phyloP scores from a whole-genome alignment of 2,329 filamentous ascomycete genomes.

The Cercospora janseana region DNA sequence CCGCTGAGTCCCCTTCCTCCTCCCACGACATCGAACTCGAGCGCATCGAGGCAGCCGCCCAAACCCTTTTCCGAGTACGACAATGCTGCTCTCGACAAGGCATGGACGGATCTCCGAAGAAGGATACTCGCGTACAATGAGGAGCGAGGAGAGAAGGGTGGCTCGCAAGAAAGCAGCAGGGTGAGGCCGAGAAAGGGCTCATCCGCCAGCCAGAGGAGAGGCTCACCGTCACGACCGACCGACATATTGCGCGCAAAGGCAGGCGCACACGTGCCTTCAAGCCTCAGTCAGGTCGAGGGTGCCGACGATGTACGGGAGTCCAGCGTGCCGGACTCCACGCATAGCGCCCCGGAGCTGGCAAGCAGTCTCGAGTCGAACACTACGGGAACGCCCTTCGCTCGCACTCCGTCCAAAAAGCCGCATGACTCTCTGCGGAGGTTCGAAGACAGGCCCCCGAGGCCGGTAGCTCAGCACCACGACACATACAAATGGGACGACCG shows the following conservation, averaged over 20 bases:
- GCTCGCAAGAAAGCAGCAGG: constrained; percentile 24
- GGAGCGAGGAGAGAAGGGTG: constrained; percentile 36
- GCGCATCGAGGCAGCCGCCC: constrained; percentile 32
- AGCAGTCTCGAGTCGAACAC: constrained; percentile 28
- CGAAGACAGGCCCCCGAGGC: constrained; percentile 31
- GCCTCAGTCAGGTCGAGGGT: constrained; percentile 30
- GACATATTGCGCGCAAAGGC: constrained; percentile 9
- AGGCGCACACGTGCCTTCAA: constrained; percentile 23
- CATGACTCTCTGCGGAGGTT: constrained; percentile 22
- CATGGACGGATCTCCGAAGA: constrained; percentile 38
- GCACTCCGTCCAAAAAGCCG: constrained; percentile 48
- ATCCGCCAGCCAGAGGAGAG: constrained; percentile 21
- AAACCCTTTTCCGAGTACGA: constrained; percentile 42
- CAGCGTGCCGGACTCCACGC: background rate
- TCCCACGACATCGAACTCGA: constrained; percentile 29
- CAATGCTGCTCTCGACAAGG: constrained; percentile 38
- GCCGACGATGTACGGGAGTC: constrained; percentile 16
- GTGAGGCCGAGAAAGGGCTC: constrained; percentile 23
- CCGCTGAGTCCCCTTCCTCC: constrained; percentile 41
- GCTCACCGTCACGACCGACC: constrained; percentile 22
- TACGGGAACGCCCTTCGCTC: constrained; percentile 53
- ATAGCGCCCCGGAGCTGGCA: constrained; percentile 20
- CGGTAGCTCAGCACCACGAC: constrained; percentile 40
- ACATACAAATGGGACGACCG: constrained; percentile 52
- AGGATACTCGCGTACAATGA: constrained; percentile 38